Evolutionary conservation across 2,329 filamentous ascomycete species (phyloP).

Genomic region (Talaromyces rugulosus): DNA sequence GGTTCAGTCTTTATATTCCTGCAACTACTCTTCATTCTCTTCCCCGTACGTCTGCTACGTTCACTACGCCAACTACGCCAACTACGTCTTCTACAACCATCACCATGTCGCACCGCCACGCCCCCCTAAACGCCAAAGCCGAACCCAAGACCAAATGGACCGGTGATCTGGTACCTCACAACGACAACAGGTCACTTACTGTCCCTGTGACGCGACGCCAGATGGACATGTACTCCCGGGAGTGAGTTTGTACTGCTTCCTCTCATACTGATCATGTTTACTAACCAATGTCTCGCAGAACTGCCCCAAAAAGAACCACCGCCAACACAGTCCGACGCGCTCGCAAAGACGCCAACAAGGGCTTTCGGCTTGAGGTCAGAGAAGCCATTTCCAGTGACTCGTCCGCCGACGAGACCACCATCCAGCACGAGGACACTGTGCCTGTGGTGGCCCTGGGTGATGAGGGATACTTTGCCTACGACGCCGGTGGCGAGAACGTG

Average conservation of each 20-base stretch:
- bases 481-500: constrained; percentile 54
- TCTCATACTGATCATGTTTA: background rate
- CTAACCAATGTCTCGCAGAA: background rate
- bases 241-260: background rate
- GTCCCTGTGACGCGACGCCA: background rate
- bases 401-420: constrained; percentile 36
- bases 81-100: background rate
- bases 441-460: constrained; percentile 44
- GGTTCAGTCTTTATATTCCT: background rate
- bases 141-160: background rate
- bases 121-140: background rate
- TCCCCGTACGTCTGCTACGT: constrained; percentile 12
- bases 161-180: background rate
- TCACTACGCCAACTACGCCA: background rate
- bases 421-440: constrained; percentile 18
- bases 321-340: constrained; percentile 5
- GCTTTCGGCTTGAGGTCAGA: constrained; percentile 28
- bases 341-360: constrained; percentile 17
- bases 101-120: background rate
- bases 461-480: constrained; percentile 50
- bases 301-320: background rate
- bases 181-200: background rate
- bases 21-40: constrained; percentile 5
- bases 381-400: constrained; percentile 31
- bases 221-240: background rate